Evolutionary conservation across 345 rosid species (phyloP).

Genomic region (Lepidium didymum): DNA sequence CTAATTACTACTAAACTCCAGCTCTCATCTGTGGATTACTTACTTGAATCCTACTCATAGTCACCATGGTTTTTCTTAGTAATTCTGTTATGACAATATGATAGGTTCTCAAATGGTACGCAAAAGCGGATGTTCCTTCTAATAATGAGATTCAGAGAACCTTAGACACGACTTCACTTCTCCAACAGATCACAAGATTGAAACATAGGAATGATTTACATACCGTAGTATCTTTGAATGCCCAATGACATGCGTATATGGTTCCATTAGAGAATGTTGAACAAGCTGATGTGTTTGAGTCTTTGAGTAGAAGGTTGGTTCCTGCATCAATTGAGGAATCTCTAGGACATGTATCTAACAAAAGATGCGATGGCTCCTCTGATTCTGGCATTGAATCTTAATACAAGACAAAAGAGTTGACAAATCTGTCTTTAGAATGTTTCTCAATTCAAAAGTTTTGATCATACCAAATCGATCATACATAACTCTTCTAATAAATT

Average conservation of each 20-base stretch:
- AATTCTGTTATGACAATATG: not conserved
- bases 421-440: not conserved
- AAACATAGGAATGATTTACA: conserved; percentile 21
- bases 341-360: conserved; percentile 24
- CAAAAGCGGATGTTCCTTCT: conserved; percentile 22
- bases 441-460: not conserved
- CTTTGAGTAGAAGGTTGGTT: no score
- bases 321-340: conserved; percentile 20
- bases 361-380: conserved; percentile 19
- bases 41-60: no score
- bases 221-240: conserved; percentile 17
- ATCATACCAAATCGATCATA: not conserved
- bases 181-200: conserved; percentile 13
- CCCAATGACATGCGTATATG: conserved; percentile 19
- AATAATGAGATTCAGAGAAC: conserved; percentile 19
- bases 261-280: conserved; percentile 23
- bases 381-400: conserved; percentile 28
- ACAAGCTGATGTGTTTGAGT: conserved; percentile 6
- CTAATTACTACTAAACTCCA: not conserved
- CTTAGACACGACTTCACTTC: conserved; percentile 4
- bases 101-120: conserved; percentile 19
- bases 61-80: not conserved
- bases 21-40: not conserved
- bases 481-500: no score
- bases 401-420: not conserved